Base-by-base conservation (phyloP, 495 filamentous ascomycete species). In the Podospora sp. region DNA sequence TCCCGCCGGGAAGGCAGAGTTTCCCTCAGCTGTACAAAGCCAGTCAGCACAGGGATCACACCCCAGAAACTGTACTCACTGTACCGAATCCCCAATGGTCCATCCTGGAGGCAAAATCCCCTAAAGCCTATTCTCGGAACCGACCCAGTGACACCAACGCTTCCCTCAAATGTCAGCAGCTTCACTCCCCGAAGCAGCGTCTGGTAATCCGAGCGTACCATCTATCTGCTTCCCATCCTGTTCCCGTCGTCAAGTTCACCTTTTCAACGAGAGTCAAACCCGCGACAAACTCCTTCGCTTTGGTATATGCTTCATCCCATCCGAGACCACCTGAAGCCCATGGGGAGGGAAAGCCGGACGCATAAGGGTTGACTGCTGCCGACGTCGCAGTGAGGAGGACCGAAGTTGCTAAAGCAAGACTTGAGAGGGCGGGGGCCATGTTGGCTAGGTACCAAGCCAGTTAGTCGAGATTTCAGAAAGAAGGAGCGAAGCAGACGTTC, bases 251-350 rank as follows among this genome's bases (percentile, higher is more conserved):
- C 60, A 94, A 71, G 69, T 94, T 94, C 67, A 96, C 91, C 76
- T 97, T 97, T 75, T 96, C 93, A 12, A 88, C 76, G 65, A 97
- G 76, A 22, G 86, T 92, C 87, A 97, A 92, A 70, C 86, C 80
- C 62, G 80, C 74, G 0, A 97, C 94, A 71, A 97, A 77, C 53
- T 79, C 82, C 29, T 85, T 84, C 0, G 94, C 94, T 71, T 94
- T 94, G 59, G 77, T 77, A 75, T 96, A 97, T 57, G 89, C 90
- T 61, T 90, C 87, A 27, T 85, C 83, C 94, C 94, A 97, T 60
- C 86, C 85, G 20, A 72, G 70, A 2, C 86, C 82, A 46, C 90
- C 89, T 49, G 82, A 79, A 53, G 81, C 83, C 89, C 92, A 93
- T 62, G 92, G 91, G 25, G 90, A 90, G 6, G 92, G 92, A 73